A percentile compares a stretch with the other conserved stretches of the same genome.
Evolutionary conservation across 2,329 filamentous ascomycete genomes (phyloP).

Genomic region (Trichoderma guizhouense): DNA sequence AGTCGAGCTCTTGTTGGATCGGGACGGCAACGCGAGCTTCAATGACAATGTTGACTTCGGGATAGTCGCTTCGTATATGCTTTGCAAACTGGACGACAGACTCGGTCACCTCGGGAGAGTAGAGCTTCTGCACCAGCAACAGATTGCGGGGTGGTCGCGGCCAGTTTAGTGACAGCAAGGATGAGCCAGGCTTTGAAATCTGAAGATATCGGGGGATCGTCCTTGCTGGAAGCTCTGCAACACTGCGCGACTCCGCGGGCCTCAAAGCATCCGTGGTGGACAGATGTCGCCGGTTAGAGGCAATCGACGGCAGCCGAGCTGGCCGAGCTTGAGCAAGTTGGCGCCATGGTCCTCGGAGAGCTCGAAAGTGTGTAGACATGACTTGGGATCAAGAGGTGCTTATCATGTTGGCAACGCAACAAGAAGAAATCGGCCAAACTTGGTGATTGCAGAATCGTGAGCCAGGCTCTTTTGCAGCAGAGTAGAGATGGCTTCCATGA

Average conservation of each 20-base stretch:
- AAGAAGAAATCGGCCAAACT: neutral
- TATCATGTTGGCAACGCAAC: constrained; percentile 13
- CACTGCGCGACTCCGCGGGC: constrained; percentile 34
- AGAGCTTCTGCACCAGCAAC: constrained; percentile 57
- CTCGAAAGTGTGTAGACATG: constrained; percentile 16
- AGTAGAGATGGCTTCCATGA: neutral
- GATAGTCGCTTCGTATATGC: constrained; percentile 77
- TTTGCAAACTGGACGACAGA: constrained; percentile 57
- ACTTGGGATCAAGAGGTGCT: constrained; percentile 5
- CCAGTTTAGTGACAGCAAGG: constrained; percentile 54
- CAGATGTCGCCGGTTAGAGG: constrained; percentile 40
- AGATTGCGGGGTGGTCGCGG: constrained; percentile 54
- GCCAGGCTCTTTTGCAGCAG: neutral
- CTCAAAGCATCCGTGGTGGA: constrained; percentile 42
- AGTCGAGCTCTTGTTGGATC: constrained; percentile 66
- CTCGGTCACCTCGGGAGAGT: constrained; percentile 49
- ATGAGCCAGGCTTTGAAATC: constrained; percentile 46
- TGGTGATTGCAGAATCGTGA: neutral
- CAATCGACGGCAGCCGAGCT: constrained; percentile 1
- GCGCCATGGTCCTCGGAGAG: constrained; percentile 14
- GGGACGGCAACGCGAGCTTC: constrained; percentile 71
- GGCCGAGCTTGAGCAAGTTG: constrained; percentile 8
- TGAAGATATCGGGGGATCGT: constrained; percentile 37
- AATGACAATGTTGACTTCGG: constrained; percentile 75
- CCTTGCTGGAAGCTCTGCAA: constrained; percentile 34